Evolutionary conservation across 495 filamentous ascomycete species (phyloP), one percentile per base, ranked within the genome.

Genomic region (Tuber calosporum): DNA sequence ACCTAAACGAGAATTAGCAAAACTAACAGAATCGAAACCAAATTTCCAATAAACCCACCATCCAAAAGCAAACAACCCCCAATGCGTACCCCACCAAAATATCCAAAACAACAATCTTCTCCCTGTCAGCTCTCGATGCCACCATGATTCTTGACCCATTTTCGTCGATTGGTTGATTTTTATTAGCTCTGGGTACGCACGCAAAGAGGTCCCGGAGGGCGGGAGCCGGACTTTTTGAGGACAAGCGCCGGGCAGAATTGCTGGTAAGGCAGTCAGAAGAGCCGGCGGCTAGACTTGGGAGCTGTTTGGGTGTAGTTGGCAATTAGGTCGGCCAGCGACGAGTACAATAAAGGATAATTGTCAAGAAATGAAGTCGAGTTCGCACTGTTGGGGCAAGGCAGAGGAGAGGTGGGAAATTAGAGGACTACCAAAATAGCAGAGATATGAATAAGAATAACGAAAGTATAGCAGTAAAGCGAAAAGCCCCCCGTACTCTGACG

Each of bases 51-150:
- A 19, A 17, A 84, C 88, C 74, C 86, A 97, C 95, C 95, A 99
- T 89, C 95, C 95, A 68, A 89, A 85, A 34, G 87, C 89, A 80
- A 99, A 98, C 37, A 97, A 81, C 30, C 85, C 90, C 82, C 90
- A 87, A 83, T 98, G 95, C 42, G 90, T 80, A 11, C 87, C 89
- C 89, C 94, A 96, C 83, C 97, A 99, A 69, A 96, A 76, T 71
- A 91, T 73, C 83, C 96, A 91, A 85, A 97, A 98, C 58, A 92
- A 43, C 37, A 96, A 77, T 82, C 92, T 94, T 40, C 85, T 84
- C 17, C 84, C 81, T 45, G 89, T 89, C 67, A 93, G 84, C 81
- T 93, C 87, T 79, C 87, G 86, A 80, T 86, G 85, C 75, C 75
- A 83, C 75, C 70, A 82, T 68, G 79, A 75, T 68, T 80, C 79